Evolutionary conservation across 176 grass and related monocot species (phyloP).

Genomic region (Eremochloa ophiuroides): DNA sequence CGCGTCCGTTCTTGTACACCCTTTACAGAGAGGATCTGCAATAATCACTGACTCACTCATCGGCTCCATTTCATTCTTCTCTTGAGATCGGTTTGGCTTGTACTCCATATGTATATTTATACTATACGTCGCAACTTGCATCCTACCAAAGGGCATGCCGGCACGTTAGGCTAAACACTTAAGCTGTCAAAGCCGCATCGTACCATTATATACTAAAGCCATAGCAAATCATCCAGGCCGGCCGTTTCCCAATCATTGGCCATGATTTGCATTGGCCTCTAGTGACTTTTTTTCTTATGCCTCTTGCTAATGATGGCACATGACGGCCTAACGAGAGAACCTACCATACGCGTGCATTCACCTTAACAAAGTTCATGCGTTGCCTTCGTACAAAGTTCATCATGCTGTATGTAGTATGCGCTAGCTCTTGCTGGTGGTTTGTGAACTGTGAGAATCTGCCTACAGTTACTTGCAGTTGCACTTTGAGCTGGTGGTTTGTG

Average conservation of each 20-base stretch:
- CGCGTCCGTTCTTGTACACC: not conserved
- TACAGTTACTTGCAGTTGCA: no score
- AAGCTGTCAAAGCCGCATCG: slow-evolving; percentile 13
- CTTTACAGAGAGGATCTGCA: slow-evolving; percentile 30
- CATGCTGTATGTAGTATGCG: not conserved
- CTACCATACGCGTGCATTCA: slow-evolving; percentile 20
- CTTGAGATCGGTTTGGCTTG: not conserved
- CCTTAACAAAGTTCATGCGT: not conserved
- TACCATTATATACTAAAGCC: not conserved
- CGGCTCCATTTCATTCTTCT: not conserved
- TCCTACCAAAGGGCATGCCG: not conserved
- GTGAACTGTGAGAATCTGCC: no score
- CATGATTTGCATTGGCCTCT: slow-evolving; percentile 48
- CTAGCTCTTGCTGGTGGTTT: slow-evolving; percentile 7
- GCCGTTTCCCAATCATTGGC: slow-evolving; percentile 37
- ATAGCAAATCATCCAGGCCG: slow-evolving; percentile 24
- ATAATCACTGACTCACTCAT: slow-evolving; percentile 17
- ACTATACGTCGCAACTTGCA: slow-evolving; percentile 13
- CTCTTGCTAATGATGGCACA: slow-evolving; percentile 40
- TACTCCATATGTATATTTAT: not conserved
- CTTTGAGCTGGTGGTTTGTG: no score
- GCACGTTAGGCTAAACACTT: not conserved
- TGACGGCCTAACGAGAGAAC: slow-evolving; percentile 50
- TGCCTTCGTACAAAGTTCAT: not conserved
- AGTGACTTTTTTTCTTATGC: slow-evolving; percentile 39